These are phyloP conservation scores for Chaetomidium leptoderma DNA, from an alignment of 495 filamentous ascomycete genomes.

Conservation along the genomic window DNA sequence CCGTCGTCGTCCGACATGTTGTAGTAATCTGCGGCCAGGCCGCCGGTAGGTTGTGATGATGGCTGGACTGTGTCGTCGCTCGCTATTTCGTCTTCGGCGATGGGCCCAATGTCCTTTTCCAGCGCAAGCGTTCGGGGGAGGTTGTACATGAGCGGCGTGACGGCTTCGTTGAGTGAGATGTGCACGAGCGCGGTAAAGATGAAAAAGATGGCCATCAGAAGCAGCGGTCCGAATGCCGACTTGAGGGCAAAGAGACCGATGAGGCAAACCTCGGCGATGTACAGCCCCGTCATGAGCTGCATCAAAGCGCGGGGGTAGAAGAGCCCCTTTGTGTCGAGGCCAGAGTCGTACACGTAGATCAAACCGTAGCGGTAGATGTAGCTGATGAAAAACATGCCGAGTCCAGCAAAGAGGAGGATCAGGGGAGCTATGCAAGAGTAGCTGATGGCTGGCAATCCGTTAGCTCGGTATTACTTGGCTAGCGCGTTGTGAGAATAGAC, in stretches of 20 bases:
- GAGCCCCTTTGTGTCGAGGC: slow-evolving; percentile 79
- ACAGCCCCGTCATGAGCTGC: slow-evolving; percentile 77
- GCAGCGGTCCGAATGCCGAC: slow-evolving; percentile 61
- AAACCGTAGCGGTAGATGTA: slow-evolving; percentile 83
- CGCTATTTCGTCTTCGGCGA: slow-evolving; percentile 27
- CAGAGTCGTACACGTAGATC: slow-evolving; percentile 71
- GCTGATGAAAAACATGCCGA: slow-evolving; percentile 76
- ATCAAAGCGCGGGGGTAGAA: slow-evolving; percentile 74
- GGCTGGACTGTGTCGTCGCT: slow-evolving; percentile 29
- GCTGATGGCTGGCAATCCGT: slow-evolving; percentile 53
- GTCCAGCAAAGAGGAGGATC: slow-evolving; percentile 75
- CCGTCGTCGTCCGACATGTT: slow-evolving; percentile 31
- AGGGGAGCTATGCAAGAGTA: slow-evolving; percentile 88
- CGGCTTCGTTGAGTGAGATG: slow-evolving; percentile 66
- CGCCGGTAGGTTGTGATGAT: slow-evolving; percentile 17
- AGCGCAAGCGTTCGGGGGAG: slow-evolving; percentile 54
- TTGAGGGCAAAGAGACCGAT: slow-evolving; percentile 77
- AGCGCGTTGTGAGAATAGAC: slow-evolving; percentile 8
- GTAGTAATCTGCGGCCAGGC: slow-evolving; percentile 39
- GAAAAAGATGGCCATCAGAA: slow-evolving; percentile 70
- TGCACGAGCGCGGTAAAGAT: slow-evolving; percentile 74
- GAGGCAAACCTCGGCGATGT: slow-evolving; percentile 71
- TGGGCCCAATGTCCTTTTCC: slow-evolving; percentile 49
- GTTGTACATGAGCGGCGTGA: slow-evolving; percentile 69
- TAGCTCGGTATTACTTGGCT: slow-evolving; percentile 17